Conservation (phyloP, 2,329 filamentous ascomycete genomes). For the Trichoderma atrobrunneum region DNA sequence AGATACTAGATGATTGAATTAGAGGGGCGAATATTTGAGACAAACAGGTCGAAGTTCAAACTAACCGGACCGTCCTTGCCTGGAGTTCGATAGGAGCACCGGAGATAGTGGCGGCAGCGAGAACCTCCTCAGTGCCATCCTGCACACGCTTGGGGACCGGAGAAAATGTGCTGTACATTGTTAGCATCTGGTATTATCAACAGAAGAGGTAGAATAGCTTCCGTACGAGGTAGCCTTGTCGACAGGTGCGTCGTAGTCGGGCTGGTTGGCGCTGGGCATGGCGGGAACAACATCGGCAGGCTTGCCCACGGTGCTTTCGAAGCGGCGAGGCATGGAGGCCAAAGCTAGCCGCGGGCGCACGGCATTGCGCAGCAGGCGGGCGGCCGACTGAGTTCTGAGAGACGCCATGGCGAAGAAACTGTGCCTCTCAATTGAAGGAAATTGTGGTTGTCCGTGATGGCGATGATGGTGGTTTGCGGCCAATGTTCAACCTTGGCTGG, state of each 20-base stretch:
- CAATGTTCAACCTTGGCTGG: conserved; percentile 27
- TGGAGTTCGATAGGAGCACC: conserved; percentile 93
- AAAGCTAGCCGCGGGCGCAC: conserved; percentile 37
- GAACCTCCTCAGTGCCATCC: conserved; percentile 80
- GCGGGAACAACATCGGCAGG: conserved; percentile 39
- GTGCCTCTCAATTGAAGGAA: conserved; percentile 28
- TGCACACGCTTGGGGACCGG: conserved; percentile 86
- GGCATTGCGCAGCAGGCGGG: conserved; percentile 50
- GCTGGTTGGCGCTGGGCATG: conserved; percentile 57
- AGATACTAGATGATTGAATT: conserved; percentile 64
- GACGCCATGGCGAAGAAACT: conserved; percentile 57
- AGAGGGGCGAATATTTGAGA: background rate
- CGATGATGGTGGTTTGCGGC: conserved; percentile 27
- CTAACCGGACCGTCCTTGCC: conserved; percentile 87
- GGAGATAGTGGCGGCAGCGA: conserved; percentile 82
- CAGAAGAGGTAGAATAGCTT: background rate
- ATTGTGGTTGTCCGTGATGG: background rate
- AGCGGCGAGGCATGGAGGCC: conserved; percentile 49
- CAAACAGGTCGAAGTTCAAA: background rate
- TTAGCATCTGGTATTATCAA: background rate
- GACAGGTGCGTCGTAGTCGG: conserved; percentile 75
- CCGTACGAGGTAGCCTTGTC: conserved; percentile 88
- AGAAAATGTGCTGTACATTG: conserved; percentile 69
- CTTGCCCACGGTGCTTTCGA: conserved; percentile 51
- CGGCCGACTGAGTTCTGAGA: conserved; percentile 56